These are phyloP conservation scores for Teratosphaeria pseudoeucalypti DNA, from an alignment of 2,329 filamentous ascomycete genomes.

Conservation along the genomic window DNA sequence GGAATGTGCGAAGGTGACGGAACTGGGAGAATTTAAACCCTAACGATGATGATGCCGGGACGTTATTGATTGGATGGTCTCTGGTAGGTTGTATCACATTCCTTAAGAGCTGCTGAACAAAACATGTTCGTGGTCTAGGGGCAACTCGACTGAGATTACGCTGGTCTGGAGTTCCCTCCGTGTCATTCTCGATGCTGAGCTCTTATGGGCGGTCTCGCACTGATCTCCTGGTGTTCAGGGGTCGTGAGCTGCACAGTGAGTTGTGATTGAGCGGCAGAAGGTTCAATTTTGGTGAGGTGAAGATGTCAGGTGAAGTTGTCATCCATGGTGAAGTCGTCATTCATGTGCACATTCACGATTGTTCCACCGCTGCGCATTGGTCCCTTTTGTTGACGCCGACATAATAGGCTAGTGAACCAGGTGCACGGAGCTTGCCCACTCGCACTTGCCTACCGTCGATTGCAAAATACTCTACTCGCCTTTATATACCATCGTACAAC, in stretches of 20 bases:
- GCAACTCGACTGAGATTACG: too few relatives aligned
- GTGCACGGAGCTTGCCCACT: not conserved
- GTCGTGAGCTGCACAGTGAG: not conserved
- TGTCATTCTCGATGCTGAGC: not conserved
- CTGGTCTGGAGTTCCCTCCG: not conserved
- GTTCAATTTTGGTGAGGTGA: not conserved
- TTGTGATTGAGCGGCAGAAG: not conserved
- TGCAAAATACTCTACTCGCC: not conserved
- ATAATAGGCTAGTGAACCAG: not conserved
- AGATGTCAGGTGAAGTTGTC: not conserved
- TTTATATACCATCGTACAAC: not conserved
- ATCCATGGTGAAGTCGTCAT: not conserved
- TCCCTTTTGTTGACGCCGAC: not conserved
- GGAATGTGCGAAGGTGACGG: constrained; percentile 20
- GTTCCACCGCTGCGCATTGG: not conserved
- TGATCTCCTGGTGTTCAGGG: not conserved
- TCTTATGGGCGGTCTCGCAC: not conserved
- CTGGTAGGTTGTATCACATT: not conserved
- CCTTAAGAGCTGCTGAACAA: too few relatives aligned
- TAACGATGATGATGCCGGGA: not conserved
- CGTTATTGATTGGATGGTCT: not conserved
- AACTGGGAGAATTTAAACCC: constrained; percentile 9
- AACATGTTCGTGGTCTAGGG: too few relatives aligned
- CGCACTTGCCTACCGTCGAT: not conserved
- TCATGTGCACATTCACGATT: not conserved